These are phyloP conservation scores for Dendrobium nobile DNA, from an alignment of 106 monocot species.

Conservation along the genomic window DNA sequence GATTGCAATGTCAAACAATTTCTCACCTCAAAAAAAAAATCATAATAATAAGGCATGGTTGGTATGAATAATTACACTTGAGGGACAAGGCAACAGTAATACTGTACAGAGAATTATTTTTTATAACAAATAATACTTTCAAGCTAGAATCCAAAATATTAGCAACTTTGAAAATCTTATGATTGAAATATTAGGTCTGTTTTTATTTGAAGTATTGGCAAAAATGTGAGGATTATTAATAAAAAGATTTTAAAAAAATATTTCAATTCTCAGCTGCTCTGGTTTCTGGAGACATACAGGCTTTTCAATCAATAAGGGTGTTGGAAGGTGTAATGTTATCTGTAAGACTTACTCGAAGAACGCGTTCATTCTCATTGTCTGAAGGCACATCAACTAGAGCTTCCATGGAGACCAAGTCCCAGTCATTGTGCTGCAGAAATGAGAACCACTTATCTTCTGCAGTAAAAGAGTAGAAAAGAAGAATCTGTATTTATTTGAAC, in stretches of 20 bases:
- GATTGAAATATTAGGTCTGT: no score
- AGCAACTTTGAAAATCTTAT: no score
- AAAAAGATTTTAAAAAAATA: neutral
- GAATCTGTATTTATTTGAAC: neutral
- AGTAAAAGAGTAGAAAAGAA: neutral
- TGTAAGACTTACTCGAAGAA: constrained; percentile 43
- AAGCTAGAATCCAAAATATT: no score
- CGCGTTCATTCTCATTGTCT: constrained; percentile 21
- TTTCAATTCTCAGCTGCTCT: constrained; percentile 7
- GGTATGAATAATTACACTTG: no score
- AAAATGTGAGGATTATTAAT: neutral
- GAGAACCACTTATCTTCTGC: constrained; percentile 77
- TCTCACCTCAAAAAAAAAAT: no score
- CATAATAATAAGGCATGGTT: no score
- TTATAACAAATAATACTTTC: no score
- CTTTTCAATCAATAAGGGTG: constrained; percentile 10
- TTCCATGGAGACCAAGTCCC: constrained; percentile 82
- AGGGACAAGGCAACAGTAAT: no score
- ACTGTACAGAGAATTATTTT: no score
- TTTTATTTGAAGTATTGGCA: neutral
- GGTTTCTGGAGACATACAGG: constrained; percentile 2
- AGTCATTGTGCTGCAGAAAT: constrained; percentile 69
- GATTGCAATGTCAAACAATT: no score
- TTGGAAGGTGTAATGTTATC: constrained; percentile 14
- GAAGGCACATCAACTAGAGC: constrained; percentile 59